Percentiles rank a stretch among this genome's conserved stretches.
Evolutionary conservation across 2,329 filamentous ascomycete species (phyloP).

Genomic region (Fusarium aywerte): DNA sequence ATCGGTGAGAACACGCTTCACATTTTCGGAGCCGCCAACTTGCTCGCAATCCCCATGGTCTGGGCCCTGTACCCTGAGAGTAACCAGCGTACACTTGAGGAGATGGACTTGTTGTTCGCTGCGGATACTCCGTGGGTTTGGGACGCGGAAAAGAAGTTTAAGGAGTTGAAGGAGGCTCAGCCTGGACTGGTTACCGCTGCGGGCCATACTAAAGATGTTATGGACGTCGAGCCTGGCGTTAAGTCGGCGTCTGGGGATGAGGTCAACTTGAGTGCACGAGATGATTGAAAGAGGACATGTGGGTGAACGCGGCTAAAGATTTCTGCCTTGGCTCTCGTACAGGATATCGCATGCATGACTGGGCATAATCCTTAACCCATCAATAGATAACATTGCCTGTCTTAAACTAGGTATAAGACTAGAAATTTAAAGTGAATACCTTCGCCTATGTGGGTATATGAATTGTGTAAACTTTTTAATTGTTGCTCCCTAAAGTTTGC

Average conservation of each 20-base stretch:
- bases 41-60: constrained; percentile 73
- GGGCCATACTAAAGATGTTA: neutral
- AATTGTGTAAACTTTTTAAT: no score
- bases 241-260: constrained; percentile 22
- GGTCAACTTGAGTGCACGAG: constrained; percentile 4
- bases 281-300: rapidly evolving
- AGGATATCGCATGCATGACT: neutral
- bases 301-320: no score
- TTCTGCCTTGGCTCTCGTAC: no score
- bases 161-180: constrained; percentile 68
- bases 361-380: neutral
- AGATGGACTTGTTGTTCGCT: constrained; percentile 79
- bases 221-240: constrained; percentile 14
- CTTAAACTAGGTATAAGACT: no score
- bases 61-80: constrained; percentile 81
- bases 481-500: no score
- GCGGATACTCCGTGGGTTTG: constrained; percentile 74
- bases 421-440: no score
- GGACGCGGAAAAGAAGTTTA: constrained; percentile 75
- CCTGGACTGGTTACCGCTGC: constrained; percentile 53
- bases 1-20: constrained; percentile 74
- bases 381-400: no score
- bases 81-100: constrained; percentile 77
- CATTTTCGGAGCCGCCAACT: constrained; percentile 76
- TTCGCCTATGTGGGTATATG: no score